Evolutionary conservation across 768 basidiomycete species (phyloP).

Genomic region (Infundibulicybe gibba): DNA sequence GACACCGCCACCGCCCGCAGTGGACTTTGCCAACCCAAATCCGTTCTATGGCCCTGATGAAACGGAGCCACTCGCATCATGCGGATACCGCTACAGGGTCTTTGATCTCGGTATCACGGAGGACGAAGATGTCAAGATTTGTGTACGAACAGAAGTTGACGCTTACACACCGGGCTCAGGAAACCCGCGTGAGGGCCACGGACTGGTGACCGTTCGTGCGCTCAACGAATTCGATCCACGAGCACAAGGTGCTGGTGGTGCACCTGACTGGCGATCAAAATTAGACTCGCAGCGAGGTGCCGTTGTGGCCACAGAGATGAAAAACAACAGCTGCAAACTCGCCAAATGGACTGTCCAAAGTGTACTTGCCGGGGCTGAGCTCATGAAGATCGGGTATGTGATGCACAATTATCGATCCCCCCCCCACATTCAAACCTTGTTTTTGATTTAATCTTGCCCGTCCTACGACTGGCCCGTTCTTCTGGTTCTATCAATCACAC

Average conservation of each 20-base stretch:
- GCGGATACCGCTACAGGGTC: conserved; percentile 93
- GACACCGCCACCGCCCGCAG: conserved; percentile 51
- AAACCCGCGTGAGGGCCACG: conserved; percentile 65
- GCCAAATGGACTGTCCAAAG: conserved; percentile 98
- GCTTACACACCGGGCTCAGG: conserved; percentile 68
- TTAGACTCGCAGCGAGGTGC: conserved; percentile 95
- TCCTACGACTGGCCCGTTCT: conserved; percentile 3
- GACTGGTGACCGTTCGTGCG: conserved; percentile 87
- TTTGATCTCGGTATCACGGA: conserved; percentile 91
- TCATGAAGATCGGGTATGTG: conserved; percentile 94
- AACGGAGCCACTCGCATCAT: conserved; percentile 91
- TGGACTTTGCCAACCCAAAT: conserved; percentile 84
- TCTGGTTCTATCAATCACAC: neutral
- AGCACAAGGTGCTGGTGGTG: conserved; percentile 86
- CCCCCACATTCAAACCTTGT: neutral
- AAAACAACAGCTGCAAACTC: conserved; percentile 97
- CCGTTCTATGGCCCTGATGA: conserved; percentile 95
- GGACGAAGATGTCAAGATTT: conserved; percentile 88
- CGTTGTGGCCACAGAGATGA: conserved; percentile 99
- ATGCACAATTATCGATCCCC: neutral
- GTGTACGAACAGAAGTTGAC: conserved; percentile 95
- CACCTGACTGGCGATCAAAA: conserved; percentile 99
- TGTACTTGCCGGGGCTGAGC: conserved; percentile 90
- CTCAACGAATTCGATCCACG: conserved; percentile 96
- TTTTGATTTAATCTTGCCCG: neutral